phyloP scores from a whole-genome alignment of 345 rosid genomes.

The Anacardium occidentale region DNA sequence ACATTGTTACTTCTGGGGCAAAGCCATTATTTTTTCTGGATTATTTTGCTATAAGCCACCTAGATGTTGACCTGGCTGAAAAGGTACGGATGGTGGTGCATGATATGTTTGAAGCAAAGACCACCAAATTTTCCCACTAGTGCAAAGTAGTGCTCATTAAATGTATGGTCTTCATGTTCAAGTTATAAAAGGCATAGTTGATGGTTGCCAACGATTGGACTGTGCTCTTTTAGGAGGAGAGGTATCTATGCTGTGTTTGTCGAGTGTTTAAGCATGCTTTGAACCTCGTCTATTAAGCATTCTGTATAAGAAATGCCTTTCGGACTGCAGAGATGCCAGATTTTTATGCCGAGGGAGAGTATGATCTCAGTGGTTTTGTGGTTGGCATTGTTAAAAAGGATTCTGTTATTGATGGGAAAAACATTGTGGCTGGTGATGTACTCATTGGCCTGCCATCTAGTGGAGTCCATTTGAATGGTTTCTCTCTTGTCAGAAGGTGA shows the following conservation, averaged over 20 bases:
- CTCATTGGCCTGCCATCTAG: conserved; percentile 89
- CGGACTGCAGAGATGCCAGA: conserved; percentile 98
- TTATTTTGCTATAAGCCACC: conserved; percentile 89
- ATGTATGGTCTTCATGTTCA: conserved; percentile 21
- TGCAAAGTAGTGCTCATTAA: not conserved
- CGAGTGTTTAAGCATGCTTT: too few species aligned
- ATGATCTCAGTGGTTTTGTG: conserved; percentile 91
- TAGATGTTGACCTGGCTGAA: conserved; percentile 95
- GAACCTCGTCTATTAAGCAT: not conserved
- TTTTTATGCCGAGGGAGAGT: conserved; percentile 80
- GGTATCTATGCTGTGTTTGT: conserved; percentile 35
- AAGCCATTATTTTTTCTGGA: conserved; percentile 92
- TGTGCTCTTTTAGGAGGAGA: conserved; percentile 94
- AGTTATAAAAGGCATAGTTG: conserved; percentile 93
- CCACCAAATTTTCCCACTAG: not conserved
- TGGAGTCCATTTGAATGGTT: conserved; percentile 95
- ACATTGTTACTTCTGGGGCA: conserved; percentile 93
- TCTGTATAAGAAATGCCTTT: conserved; percentile 7
- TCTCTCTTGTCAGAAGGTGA: conserved; percentile 85
- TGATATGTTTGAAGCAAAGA: not conserved
- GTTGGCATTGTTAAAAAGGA: conserved; percentile 83
- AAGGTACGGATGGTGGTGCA: conserved; percentile 41
- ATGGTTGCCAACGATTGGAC: conserved; percentile 81
- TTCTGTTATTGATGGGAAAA: conserved; percentile 78
- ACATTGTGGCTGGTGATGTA: conserved; percentile 71